Percentiles rank a stretch among this genome's conserved stretches.
Evolutionary conservation across 129 eudicot species (phyloP).

Genomic region (Erigeron canadensis): DNA sequence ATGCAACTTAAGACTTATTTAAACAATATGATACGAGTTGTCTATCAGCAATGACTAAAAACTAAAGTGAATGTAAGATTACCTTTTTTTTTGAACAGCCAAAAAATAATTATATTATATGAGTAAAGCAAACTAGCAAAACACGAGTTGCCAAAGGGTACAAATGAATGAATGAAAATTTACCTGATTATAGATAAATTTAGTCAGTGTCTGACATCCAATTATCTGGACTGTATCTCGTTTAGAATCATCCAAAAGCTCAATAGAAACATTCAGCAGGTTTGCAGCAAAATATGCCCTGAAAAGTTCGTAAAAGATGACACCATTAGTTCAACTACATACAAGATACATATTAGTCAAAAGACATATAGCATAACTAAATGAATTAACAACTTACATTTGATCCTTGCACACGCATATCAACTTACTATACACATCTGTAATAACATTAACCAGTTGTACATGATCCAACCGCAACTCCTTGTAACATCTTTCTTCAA

Average conservation of each 20-base stretch:
- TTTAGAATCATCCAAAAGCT: slow-evolving; percentile 81
- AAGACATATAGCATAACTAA: background rate
- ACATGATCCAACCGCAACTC: slow-evolving; percentile 71
- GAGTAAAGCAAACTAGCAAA: too few relatives aligned
- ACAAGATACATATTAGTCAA: background rate
- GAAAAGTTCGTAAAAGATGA: slow-evolving; percentile 25
- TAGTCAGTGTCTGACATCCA: slow-evolving; percentile 83
- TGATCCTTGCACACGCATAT: slow-evolving; percentile 80
- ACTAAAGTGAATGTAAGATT: background rate
- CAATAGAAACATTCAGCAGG: slow-evolving; percentile 68
- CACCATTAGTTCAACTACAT: slow-evolving; percentile 1
- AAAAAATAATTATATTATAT: too few relatives aligned
- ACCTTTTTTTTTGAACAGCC: too few relatives aligned
- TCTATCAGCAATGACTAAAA: background rate
- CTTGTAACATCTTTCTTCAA: slow-evolving; percentile 94
- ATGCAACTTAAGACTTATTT: background rate
- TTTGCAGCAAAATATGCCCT: slow-evolving; percentile 89
- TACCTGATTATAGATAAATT: slow-evolving; percentile 87
- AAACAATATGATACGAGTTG: background rate
- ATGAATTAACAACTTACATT: slow-evolving; percentile 52
- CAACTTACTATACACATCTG: slow-evolving; percentile 73
- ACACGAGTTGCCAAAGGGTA: too few relatives aligned
- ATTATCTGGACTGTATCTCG: slow-evolving; percentile 56
- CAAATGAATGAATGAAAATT: too few relatives aligned
- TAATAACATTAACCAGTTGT: slow-evolving; percentile 52